Evolutionary conservation across 176 grass and related monocot species (phyloP).

Genomic region (Dactylis glomerata): DNA sequence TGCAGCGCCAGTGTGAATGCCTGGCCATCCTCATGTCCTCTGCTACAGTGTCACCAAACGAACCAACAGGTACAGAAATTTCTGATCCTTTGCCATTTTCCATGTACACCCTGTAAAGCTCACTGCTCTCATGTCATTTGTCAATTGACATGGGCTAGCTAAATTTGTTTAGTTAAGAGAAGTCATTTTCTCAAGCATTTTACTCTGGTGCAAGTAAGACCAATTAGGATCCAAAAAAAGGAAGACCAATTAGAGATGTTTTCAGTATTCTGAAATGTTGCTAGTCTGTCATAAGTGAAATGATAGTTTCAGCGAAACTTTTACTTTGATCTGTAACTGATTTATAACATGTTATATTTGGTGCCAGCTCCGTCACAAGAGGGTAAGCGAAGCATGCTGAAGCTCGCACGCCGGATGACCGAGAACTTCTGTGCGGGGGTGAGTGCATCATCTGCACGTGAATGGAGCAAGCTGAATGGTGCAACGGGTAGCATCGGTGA

Average conservation of each 20-base stretch:
- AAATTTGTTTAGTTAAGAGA: background rate
- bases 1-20: slow-evolving; percentile 80
- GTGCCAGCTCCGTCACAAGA: slow-evolving; percentile 56
- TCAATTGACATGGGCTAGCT: background rate
- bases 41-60: slow-evolving; percentile 40
- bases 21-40: slow-evolving; percentile 79
- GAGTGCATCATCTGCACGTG: slow-evolving; percentile 61
- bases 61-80: slow-evolving; percentile 42
- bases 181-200: background rate
- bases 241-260: background rate
- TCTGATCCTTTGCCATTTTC: slow-evolving; percentile 27
- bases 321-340: background rate
- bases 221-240: background rate
- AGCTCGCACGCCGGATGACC: slow-evolving; percentile 80
- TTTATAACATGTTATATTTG: background rate
- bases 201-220: background rate
- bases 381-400: slow-evolving; percentile 86
- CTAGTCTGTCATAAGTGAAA: background rate
- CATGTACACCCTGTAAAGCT: slow-evolving; percentile 9
- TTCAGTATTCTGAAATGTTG: background rate
- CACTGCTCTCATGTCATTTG: background rate
- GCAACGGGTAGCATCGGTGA: slow-evolving; percentile 47
- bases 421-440: slow-evolving; percentile 75
- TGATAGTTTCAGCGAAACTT: background rate
- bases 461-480: slow-evolving; percentile 67